Evolutionary conservation across 225 moss, liverwort and hornwort genomes (phyloP).

Genomic region (Ulota crispa): DNA sequence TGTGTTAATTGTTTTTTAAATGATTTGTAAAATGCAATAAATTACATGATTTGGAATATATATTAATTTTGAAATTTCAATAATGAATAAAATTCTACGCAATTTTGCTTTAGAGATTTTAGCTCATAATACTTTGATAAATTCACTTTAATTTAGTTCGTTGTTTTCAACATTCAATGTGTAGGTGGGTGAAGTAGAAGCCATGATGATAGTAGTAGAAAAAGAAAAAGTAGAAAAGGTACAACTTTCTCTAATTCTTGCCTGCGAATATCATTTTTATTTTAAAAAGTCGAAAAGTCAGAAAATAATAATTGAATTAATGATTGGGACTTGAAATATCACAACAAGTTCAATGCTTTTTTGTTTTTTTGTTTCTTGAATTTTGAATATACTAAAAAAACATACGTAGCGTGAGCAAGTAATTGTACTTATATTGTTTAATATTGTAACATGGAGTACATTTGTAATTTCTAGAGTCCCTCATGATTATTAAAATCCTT

Average conservation of each 20-base stretch:
- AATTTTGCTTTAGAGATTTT: background rate
- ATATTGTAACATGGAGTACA: background rate
- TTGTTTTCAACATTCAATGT: background rate
- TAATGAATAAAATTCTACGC: too few relatives aligned
- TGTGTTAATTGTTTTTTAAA: too few relatives aligned
- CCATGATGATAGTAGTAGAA: conserved; percentile 81
- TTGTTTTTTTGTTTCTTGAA: background rate
- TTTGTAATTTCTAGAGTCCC: background rate
- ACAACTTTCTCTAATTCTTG: background rate
- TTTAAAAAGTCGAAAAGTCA: background rate
- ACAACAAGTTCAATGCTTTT: background rate
- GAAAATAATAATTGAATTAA: background rate
- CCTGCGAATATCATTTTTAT: background rate
- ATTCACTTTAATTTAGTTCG: background rate
- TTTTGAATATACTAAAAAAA: background rate
- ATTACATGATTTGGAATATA: too few relatives aligned
- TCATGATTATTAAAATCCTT: too few relatives aligned
- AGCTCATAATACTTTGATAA: background rate
- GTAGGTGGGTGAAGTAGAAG: conserved; percentile 86
- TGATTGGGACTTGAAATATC: background rate
- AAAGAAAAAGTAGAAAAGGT: conserved; percentile 88
- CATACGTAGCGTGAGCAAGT: background rate
- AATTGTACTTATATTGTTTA: background rate
- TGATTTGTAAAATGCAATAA: too few relatives aligned
- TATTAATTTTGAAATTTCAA: too few relatives aligned